Conservation (phyloP, 441 rosid species). For the Viola pubescens region DNA sequence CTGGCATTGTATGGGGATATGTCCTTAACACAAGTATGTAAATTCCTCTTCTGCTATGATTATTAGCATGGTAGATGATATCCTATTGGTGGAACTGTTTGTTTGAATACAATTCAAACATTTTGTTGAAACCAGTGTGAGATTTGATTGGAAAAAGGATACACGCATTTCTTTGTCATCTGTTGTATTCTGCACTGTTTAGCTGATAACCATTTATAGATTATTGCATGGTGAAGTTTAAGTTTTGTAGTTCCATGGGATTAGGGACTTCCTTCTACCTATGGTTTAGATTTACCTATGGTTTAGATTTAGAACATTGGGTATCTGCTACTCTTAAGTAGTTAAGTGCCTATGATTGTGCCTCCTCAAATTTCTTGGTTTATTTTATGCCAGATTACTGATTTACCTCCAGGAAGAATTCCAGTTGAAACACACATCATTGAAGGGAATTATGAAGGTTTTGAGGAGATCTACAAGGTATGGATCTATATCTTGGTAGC, state of each 20-base stretch:
- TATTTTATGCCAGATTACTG: slow-evolving; percentile 59
- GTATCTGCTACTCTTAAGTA: no score
- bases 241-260: no score
- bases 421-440: slow-evolving; percentile 71
- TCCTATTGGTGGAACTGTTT: not conserved
- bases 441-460: slow-evolving; percentile 55
- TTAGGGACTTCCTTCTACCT: no score
- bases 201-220: no score
- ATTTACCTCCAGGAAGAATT: slow-evolving; percentile 85
- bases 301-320: no score
- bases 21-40: slow-evolving; percentile 73
- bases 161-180: no score
- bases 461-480: slow-evolving; percentile 68
- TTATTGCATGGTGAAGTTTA: no score
- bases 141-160: no score
- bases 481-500: slow-evolving; percentile 10
- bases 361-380: slow-evolving; percentile 8
- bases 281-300: no score
- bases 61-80: not conserved
- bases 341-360: not conserved
- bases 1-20: slow-evolving; percentile 85
- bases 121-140: no score
- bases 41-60: not conserved
- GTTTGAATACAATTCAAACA: no score
- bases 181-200: no score